Percentiles rank a stretch among this genome's conserved stretches.
Conservation (phyloP, 2,329 filamentous ascomycete genomes). For the Botrytis sinoallii region DNA sequence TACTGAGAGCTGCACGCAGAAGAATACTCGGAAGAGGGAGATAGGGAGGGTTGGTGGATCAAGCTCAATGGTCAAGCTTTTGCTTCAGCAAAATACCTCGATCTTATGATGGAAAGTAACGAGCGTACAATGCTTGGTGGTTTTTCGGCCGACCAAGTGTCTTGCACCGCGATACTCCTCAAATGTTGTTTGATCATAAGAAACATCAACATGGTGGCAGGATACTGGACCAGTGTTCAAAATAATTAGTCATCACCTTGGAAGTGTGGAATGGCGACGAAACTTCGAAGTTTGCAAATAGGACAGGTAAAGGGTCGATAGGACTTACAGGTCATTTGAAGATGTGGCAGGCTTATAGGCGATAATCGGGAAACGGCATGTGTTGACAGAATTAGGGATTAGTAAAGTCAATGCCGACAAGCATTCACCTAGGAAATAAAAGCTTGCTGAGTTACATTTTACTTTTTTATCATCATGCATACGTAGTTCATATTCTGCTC, state of each 20-base stretch:
- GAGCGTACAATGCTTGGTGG: not conserved
- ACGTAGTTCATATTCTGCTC: not conserved
- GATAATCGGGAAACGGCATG: not conserved
- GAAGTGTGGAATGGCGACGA: not conserved
- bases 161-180: not conserved
- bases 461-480: not conserved
- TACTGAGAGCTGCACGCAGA: constrained; percentile 8
- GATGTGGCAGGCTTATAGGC: not conserved
- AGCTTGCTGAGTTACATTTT: not conserved
- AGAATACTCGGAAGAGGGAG: constrained; percentile 25
- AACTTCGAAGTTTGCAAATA: not conserved
- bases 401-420: not conserved
- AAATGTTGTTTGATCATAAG: not conserved
- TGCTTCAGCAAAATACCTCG: not conserved
- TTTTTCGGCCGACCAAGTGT: not conserved
- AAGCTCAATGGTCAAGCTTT: not conserved
- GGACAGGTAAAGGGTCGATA: not conserved
- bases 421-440: not conserved
- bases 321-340: not conserved
- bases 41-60: not conserved
- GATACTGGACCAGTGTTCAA: not conserved
- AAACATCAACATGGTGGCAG: not conserved
- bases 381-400: not conserved
- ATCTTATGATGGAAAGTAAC: not conserved
- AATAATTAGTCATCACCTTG: not conserved